Base-by-base conservation (phyloP, 768 basidiomycete genomes). In the Arthromyces matolae region DNA sequence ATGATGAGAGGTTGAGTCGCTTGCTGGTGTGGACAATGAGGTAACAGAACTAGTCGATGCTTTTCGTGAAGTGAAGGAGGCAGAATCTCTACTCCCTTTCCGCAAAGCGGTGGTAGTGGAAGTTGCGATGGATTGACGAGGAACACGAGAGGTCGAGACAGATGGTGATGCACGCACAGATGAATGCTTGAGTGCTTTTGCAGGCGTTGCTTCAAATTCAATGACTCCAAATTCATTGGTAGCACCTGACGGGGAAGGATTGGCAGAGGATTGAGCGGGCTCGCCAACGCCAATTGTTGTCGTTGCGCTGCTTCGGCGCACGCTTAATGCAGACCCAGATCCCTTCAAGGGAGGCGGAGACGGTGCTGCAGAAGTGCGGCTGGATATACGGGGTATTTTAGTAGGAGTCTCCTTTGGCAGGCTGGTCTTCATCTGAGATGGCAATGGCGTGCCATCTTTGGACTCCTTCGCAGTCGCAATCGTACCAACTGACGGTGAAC, bases 331-430 rank as follows among this genome's bases (percentile, higher is more conserved):
- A 14, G 72, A 70, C 13, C 64, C 59, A 14, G 80, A 73, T n/a
- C 73, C 71, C 56, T 83, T 83, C 45, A 80, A 64, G 34, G 85
- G 77, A 12, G 90, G 90, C 6, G 89, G 89, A 38, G 80, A 77
- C 43, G n/a, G n/a, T n/a, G 77, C 78, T 8, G 86, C 81, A 4
- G 90, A 88, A 2, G 85, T 83, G 27, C 86, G 79, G 60, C 89
- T 89, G n/a, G 89, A 86, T 32, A 94, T 93, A 20, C 91, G 87
- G 38, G 91, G 91, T 58, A 93, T 94, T 71, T 92, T 93, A 16
- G 91, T 94, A 3, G 91, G 91, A 0, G 92, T 92, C 61, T 91
- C 90, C 66, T 92, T 92, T 5, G 78, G 63, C 47, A 83, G 65
- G 8, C 72, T 68, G 23, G 76, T 71, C 54, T 83, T 85, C 47